phyloP scores from a whole-genome alignment of 306 rosid genomes.

The Vigna mungo region DNA sequence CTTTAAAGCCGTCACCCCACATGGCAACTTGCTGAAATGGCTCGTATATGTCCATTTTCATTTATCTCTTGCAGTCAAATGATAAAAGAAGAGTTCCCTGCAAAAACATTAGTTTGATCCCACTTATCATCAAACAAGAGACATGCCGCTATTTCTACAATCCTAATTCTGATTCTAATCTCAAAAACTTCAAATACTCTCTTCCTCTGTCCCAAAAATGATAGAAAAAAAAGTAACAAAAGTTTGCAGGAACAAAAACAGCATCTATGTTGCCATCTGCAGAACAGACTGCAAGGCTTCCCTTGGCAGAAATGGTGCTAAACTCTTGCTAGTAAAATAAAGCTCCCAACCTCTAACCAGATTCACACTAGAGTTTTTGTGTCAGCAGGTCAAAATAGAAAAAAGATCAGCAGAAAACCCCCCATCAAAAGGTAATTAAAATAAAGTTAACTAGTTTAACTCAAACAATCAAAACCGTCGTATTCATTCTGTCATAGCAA shows the following conservation, averaged over 20 bases:
- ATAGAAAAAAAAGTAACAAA: background rate
- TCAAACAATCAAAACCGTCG: conserved; percentile 32
- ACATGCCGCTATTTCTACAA: conserved; percentile 9
- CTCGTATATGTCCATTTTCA: conserved; percentile 77
- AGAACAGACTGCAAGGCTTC: background rate
- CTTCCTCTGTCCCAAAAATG: background rate
- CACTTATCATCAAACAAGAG: conserved; percentile 25
- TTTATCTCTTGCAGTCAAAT: conserved; percentile 31
- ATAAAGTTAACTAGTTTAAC: background rate
- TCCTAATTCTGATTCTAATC: conserved; percentile 39
- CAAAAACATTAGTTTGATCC: conserved; percentile 24
- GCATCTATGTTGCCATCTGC: background rate
- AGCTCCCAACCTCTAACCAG: background rate
- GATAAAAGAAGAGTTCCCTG: conserved; percentile 28
- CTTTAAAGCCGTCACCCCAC: conserved; percentile 73
- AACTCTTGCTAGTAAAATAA: conserved; percentile 8
- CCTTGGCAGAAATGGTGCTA: conserved; percentile 10
- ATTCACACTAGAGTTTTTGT: conserved; percentile 15
- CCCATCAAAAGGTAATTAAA: background rate
- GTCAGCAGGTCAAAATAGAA: background rate
- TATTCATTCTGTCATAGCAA: conserved; percentile 22
- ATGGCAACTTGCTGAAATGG: conserved; percentile 75
- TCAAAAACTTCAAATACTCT: conserved; percentile 3
- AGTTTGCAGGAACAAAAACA: background rate
- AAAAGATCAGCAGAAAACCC: conserved; percentile 10